Evolutionary conservation across 176 grass and related monocot species (phyloP), one percentile per base, ranked within the genome.

Genomic region (Oropetium thomaeum): DNA sequence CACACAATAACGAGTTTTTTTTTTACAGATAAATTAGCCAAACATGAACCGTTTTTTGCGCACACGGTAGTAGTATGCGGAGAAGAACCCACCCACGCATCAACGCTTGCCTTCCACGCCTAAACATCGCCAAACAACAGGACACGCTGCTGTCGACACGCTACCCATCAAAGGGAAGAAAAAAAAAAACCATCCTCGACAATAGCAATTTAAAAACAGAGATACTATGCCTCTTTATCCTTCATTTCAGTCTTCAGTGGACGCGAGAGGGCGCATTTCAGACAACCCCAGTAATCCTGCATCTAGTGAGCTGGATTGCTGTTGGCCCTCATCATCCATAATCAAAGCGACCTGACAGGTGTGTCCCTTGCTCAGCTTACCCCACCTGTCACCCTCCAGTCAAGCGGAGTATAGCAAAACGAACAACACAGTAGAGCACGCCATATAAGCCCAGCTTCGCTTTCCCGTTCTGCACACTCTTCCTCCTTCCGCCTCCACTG

Each of bases 301-400:
- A 22, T 53, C 49, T 8, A 23, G 51, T 53, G 23, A 53, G 9
- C 23, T 57, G 0, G n/a, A 1, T 57, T 9, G 22, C 23, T 57
- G 53, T 57, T 57, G 53, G 53, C 23, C 23, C 23, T 57, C n/a
- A n/a, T n/a, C n/a, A n/a, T n/a, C 53, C 53, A 9, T 57, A 57
- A 8, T 19, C 29, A 35, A 34, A 10, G 32, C 31, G 53, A 27
- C 25, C 40, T 42, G 65, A 58, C 71, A 57, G 15, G 30, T 30
- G 17, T 38, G 2, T 30, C 44, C 27, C 26, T 1, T 17, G 2
- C 2, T 23, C 4, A 10, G 3, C 38, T 19, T 49, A 7, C 84
- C 85, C 85, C 66, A 87, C 67, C 66, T 48, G 67, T 60, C 85
- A 87, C 10, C 14, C 14, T 78, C 79, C 4, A 26, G 58, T 30